Percentiles rank a stretch among this genome's conserved stretches.
phyloP scores from a whole-genome alignment of 768 basidiomycete genomes.

The Xanthoconium purpureum region DNA sequence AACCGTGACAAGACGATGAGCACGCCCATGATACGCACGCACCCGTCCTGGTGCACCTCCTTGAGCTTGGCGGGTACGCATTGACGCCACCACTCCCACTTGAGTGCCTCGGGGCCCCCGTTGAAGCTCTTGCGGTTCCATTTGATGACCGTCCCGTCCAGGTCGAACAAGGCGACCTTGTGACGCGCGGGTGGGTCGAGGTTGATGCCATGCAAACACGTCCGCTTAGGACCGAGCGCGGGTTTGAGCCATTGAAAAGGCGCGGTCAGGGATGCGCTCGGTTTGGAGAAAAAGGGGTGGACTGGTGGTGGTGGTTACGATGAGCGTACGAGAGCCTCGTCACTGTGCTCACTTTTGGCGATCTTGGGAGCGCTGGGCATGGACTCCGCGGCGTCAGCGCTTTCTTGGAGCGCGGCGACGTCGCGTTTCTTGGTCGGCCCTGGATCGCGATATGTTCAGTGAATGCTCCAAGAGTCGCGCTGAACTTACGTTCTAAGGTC shows the following conservation, averaged over 20 bases:
- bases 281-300: conserved; percentile 42
- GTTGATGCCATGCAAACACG: conserved; percentile 36
- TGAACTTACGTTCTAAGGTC: conserved; percentile 10
- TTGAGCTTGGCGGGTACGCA: conserved; percentile 62
- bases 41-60: conserved; percentile 61
- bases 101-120: conserved; percentile 31
- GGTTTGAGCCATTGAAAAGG: conserved; percentile 34
- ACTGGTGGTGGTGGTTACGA: conserved; percentile 22
- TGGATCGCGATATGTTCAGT: conserved; percentile 4
- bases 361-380: conserved; percentile 20
- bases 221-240: conserved; percentile 33
- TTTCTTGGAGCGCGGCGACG: conserved; percentile 10
- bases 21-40: conserved; percentile 15
- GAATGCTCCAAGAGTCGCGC: not conserved
- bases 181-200: conserved; percentile 33
- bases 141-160: conserved; percentile 87
- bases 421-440: conserved; percentile 18
- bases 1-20: not conserved
- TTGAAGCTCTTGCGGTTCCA: conserved; percentile 30
- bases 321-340: not conserved
- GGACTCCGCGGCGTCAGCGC: conserved; percentile 10
- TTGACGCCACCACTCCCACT: conserved; percentile 68
- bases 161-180: conserved; percentile 80
- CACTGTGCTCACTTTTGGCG: conserved; percentile 24
- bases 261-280: conserved; percentile 2